A percentile compares a stretch with the other conserved stretches of the same genome.
These are phyloP conservation scores for Hyphodiscus hymeniophilus DNA, from an alignment of 495 filamentous ascomycete genomes.

Conservation along the genomic window DNA sequence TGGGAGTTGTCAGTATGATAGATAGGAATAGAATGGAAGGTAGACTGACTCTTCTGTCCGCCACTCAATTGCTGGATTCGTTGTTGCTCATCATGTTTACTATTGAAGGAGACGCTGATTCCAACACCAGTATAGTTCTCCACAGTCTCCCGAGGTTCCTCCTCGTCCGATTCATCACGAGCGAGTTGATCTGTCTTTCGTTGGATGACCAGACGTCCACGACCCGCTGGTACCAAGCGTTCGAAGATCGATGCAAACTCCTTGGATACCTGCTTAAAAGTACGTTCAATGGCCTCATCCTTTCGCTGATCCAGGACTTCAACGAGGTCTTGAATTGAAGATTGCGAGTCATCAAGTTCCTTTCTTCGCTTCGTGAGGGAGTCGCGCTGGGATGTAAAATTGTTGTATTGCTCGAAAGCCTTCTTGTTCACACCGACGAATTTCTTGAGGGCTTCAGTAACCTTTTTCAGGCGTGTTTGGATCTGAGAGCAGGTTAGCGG, in stretches of 20 bases:
- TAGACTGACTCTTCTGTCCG: constrained; percentile 83
- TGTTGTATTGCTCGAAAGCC: constrained; percentile 97
- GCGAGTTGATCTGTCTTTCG: constrained; percentile 68
- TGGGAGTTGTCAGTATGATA: constrained; percentile 29
- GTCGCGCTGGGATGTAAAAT: constrained; percentile 86
- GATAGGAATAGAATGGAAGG: neutral
- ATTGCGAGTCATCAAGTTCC: constrained; percentile 76
- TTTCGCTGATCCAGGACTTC: constrained; percentile 88
- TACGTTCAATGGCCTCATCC: constrained; percentile 92
- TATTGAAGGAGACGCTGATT: constrained; percentile 98
- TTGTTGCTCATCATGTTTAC: constrained; percentile 93
- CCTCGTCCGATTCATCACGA: constrained; percentile 58
- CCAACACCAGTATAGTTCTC: constrained; percentile 97
- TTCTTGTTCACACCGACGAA: constrained; percentile 99
- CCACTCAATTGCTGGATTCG: constrained; percentile 94
- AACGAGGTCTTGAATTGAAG: constrained; percentile 85
- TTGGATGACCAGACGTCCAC: constrained; percentile 88
- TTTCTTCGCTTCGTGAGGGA: constrained; percentile 69
- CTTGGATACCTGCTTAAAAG: constrained; percentile 92
- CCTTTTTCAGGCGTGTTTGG: constrained; percentile 80
- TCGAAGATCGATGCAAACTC: constrained; percentile 92
- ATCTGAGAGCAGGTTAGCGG: constrained; percentile 41
- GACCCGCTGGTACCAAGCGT: constrained; percentile 87
- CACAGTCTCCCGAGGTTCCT: constrained; percentile 59
- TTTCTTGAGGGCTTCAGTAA: constrained; percentile 90